A percentile compares a stretch with the other conserved stretches of the same genome.
Conservation (phyloP, 768 basidiomycete species). For the Lepiota subincarnata region DNA sequence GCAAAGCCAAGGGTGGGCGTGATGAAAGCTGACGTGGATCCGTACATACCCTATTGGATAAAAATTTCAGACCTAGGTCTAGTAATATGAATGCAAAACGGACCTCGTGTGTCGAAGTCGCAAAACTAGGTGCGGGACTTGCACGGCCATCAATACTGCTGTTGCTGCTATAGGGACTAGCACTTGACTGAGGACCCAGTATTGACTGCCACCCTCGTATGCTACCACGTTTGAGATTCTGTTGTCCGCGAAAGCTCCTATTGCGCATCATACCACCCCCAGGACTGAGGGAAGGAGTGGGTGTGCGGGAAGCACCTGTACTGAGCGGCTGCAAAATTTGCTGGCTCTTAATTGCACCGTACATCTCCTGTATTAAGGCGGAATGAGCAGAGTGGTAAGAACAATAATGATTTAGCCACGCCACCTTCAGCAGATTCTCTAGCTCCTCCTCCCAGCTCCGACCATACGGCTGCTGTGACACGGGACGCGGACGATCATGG, state of each 20-base stretch:
- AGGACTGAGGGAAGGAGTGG: constrained; percentile 57
- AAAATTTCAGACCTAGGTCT: neutral
- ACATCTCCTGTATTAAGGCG: constrained; percentile 71
- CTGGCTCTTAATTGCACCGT: constrained; percentile 83
- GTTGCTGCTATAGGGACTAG: constrained; percentile 81
- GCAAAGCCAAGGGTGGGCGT: constrained; percentile 94
- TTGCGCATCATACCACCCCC: constrained; percentile 53
- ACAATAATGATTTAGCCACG: neutral
- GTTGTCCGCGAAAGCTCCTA: constrained; percentile 61
- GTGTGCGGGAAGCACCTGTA: constrained; percentile 41
- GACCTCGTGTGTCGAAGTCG: constrained; percentile 85
- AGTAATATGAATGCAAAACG: constrained; percentile 12
- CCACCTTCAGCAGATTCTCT: constrained; percentile 80
- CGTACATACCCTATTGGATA: constrained; percentile 48
- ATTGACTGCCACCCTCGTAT: constrained; percentile 86
- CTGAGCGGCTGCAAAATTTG: constrained; percentile 83
- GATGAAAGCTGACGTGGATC: constrained; percentile 65
- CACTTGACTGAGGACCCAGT: constrained; percentile 56
- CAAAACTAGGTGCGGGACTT: constrained; percentile 94
- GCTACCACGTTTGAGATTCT: constrained; percentile 84
- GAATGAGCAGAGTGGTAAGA: neutral
- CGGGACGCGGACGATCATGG: constrained; percentile 22
- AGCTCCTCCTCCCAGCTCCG: constrained; percentile 84
- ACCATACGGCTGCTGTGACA: constrained; percentile 41
- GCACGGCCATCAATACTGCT: constrained; percentile 81